Conservation (phyloP, 2,329 filamentous ascomycete genomes). For the Hymenoscyphus scutula region DNA sequence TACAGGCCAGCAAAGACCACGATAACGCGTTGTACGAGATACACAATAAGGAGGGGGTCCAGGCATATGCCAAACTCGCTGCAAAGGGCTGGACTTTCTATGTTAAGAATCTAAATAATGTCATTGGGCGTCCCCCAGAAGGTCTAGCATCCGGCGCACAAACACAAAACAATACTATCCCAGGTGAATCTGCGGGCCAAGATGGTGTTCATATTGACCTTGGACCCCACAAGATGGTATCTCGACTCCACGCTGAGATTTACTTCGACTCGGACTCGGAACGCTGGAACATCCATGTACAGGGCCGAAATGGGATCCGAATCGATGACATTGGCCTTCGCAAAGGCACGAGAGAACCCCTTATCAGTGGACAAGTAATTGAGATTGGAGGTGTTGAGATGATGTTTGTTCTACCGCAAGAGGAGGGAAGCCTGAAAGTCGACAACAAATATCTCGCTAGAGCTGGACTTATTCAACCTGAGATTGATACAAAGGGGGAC, state of each 20-base stretch:
- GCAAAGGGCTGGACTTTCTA: conserved; percentile 84
- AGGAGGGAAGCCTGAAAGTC: conserved; percentile 63
- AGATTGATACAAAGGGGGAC: conserved; percentile 17
- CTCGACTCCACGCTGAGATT: conserved; percentile 72
- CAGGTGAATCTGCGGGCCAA: conserved; percentile 8
- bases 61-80: conserved; percentile 79
- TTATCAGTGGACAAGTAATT: conserved; percentile 86
- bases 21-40: conserved; percentile 62
- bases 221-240: conserved; percentile 78
- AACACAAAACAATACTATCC: conserved; percentile 8
- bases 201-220: conserved; percentile 76
- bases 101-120: conserved; percentile 70
- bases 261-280: conserved; percentile 66
- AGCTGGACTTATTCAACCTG: conserved; percentile 49
- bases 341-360: conserved; percentile 57
- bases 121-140: conserved; percentile 71
- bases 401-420: conserved; percentile 93
- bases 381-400: conserved; percentile 93
- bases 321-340: conserved; percentile 73
- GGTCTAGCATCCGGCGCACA: conserved; percentile 34
- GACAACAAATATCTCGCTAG: conserved; percentile 68
- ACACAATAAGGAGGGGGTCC: conserved; percentile 56
- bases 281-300: conserved; percentile 81
- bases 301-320: conserved; percentile 87
- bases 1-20: conserved; percentile 61